Percentiles rank a stretch among this genome's conserved stretches.
These are phyloP conservation scores for Lachancea waltii DNA, from an alignment of 805 yeast genomes.

Conservation along the genomic window DNA sequence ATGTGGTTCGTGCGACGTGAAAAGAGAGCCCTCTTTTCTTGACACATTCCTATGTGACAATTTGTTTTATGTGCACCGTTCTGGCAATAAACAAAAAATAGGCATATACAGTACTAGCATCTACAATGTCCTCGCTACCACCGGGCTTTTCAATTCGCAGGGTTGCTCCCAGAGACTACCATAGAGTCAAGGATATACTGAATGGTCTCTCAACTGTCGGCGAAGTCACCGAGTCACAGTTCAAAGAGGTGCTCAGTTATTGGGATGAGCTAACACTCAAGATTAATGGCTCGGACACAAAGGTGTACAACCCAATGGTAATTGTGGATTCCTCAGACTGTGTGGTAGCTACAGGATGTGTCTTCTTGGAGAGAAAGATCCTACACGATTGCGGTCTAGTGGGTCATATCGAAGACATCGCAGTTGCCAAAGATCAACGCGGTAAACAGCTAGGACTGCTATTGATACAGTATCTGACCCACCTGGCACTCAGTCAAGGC, in stretches of 20 bases:
- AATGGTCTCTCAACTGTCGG: slow-evolving; percentile 80
- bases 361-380: slow-evolving; percentile 71
- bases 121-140: slow-evolving; percentile 36
- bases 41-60: too few species aligned
- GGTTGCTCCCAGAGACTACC: slow-evolving; percentile 48
- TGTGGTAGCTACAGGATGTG: slow-evolving; percentile 79
- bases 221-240: slow-evolving; percentile 45
- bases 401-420: slow-evolving; percentile 94
- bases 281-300: slow-evolving; percentile 23
- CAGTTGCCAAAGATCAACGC: slow-evolving; percentile 67
- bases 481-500: slow-evolving; percentile 51
- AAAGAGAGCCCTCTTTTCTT: too few species aligned
- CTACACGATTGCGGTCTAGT: slow-evolving; percentile 81
- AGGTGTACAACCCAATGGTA: slow-evolving; percentile 63
- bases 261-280: slow-evolving; percentile 44
- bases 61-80: too few species aligned
- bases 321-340: slow-evolving; percentile 44
- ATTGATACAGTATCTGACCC: slow-evolving; percentile 55
- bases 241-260: slow-evolving; percentile 43
- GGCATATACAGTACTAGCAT: slow-evolving; percentile 1
- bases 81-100: too few species aligned
- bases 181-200: slow-evolving; percentile 55
- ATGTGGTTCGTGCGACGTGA: too few species aligned
- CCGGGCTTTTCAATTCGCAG: slow-evolving; percentile 63
- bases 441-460: slow-evolving; percentile 75